Conservation (phyloP, 805 yeast genomes). For the Nakazawaea populi region DNA sequence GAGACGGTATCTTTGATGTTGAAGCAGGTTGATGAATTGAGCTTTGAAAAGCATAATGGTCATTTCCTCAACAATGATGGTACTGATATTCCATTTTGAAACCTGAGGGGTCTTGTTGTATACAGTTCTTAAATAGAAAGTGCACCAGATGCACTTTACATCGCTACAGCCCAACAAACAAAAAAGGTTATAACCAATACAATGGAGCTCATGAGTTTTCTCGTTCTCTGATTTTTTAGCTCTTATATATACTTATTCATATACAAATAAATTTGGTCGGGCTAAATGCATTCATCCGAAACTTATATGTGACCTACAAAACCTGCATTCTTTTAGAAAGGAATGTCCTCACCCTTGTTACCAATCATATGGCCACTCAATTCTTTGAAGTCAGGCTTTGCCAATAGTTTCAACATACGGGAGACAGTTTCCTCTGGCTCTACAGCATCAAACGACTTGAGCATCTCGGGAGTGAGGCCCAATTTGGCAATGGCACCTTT, state of each 20-base stretch:
- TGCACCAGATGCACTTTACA: too few species aligned
- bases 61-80: background rate
- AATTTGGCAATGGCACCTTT: background rate
- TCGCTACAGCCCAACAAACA: too few species aligned
- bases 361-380: background rate
- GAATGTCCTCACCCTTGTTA: background rate
- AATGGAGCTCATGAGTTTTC: too few species aligned
- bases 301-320: too few species aligned
- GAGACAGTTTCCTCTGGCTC: background rate
- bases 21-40: background rate
- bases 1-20: background rate
- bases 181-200: too few species aligned
- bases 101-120: too few species aligned
- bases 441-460: background rate
- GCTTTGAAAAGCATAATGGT: background rate
- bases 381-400: background rate
- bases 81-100: background rate
- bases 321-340: background rate
- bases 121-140: too few species aligned
- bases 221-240: too few species aligned
- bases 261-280: too few species aligned
- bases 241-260: too few species aligned
- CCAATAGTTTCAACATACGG: background rate
- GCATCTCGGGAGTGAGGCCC: background rate
- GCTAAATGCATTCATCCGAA: too few species aligned